These are phyloP conservation scores for Ganoderma lucidum DNA, from an alignment of 1,284 basidiomycete species.

Conservation along the genomic window DNA sequence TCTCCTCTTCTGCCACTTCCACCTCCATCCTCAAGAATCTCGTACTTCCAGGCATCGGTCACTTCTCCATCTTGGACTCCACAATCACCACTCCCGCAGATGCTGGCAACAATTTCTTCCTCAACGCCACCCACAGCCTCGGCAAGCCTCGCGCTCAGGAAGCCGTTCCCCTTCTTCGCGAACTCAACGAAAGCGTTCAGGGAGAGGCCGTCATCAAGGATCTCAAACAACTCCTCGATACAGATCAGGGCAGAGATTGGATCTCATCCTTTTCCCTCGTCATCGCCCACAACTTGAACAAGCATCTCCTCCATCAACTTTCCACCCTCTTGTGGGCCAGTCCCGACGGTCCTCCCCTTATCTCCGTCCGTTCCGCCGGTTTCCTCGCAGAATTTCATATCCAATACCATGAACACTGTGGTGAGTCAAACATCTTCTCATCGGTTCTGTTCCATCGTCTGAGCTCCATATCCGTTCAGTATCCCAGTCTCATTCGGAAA, in stretches of 20 bases:
- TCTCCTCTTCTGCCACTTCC: slow-evolving; percentile 83
- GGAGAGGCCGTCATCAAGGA: slow-evolving; percentile 71
- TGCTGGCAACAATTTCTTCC: slow-evolving; percentile 96
- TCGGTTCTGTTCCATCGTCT: neutral
- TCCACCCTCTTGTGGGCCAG: slow-evolving; percentile 76
- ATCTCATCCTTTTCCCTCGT: slow-evolving; percentile 68
- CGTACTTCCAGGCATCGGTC: slow-evolving; percentile 92
- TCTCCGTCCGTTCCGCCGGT: slow-evolving; percentile 84
- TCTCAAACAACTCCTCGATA: slow-evolving; percentile 65
- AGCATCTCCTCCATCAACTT: slow-evolving; percentile 62
- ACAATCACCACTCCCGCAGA: slow-evolving; percentile 73
- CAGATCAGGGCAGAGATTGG: slow-evolving; percentile 53
- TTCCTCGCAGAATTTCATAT: slow-evolving; percentile 90
- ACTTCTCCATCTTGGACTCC: slow-evolving; percentile 89
- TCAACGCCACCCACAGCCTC: slow-evolving; percentile 78
- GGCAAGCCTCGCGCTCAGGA: slow-evolving; percentile 85
- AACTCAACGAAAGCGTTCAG: slow-evolving; percentile 90
- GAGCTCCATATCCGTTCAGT: slow-evolving; percentile 29
- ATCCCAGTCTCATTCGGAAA: slow-evolving; percentile 43
- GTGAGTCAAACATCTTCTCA: slow-evolving; percentile 52
- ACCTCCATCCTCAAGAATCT: slow-evolving; percentile 94
- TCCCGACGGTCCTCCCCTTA: slow-evolving; percentile 65
- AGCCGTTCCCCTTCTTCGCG: slow-evolving; percentile 78
- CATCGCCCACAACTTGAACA: slow-evolving; percentile 83
- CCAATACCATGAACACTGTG: slow-evolving; percentile 86